Conservation (phyloP, 208 protist genomes). For the Giardia muris region DNA sequence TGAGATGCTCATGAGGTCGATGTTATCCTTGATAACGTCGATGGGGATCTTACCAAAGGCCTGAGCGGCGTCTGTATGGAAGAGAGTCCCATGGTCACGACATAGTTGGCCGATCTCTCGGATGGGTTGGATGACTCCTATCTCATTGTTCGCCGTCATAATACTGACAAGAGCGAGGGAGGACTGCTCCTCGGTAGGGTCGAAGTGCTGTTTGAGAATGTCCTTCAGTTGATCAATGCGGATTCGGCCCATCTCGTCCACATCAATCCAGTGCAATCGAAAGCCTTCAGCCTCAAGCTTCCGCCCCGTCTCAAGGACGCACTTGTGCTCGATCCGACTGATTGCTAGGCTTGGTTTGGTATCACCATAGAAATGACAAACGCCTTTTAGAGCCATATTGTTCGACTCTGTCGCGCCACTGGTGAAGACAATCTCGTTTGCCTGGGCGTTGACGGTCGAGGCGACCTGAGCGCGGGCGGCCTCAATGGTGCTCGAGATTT, state of each 20-base stretch:
- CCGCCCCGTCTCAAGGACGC: constrained; percentile 35
- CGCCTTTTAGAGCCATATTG: constrained; percentile 37
- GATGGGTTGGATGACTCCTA: constrained; percentile 31
- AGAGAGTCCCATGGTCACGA: background rate
- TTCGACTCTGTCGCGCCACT: constrained; percentile 39
- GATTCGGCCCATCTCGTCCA: constrained; percentile 21
- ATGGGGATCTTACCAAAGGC: constrained; percentile 34
- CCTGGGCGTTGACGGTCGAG: constrained; percentile 67
- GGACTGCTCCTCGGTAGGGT: background rate
- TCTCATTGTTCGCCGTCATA: constrained; percentile 42
- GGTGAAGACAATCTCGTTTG: constrained; percentile 72
- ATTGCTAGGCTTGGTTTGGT: constrained; percentile 27
- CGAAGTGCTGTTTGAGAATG: background rate
- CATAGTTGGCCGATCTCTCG: constrained; percentile 22
- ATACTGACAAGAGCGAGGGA: constrained; percentile 26
- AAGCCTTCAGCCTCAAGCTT: constrained; percentile 29
- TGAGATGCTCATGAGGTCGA: constrained; percentile 35
- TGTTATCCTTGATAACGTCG: constrained; percentile 22
- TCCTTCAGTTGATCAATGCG: constrained; percentile 34
- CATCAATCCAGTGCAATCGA: constrained; percentile 22
- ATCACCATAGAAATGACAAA: constrained; percentile 10
- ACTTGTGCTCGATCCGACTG: constrained; percentile 36
- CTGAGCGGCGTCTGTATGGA: constrained; percentile 39
- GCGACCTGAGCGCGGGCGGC: constrained; percentile 63
- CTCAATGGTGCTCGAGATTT: constrained; percentile 72